phyloP scores from a whole-genome alignment of 768 basidiomycete genomes.

The Austroboletus festivus region DNA sequence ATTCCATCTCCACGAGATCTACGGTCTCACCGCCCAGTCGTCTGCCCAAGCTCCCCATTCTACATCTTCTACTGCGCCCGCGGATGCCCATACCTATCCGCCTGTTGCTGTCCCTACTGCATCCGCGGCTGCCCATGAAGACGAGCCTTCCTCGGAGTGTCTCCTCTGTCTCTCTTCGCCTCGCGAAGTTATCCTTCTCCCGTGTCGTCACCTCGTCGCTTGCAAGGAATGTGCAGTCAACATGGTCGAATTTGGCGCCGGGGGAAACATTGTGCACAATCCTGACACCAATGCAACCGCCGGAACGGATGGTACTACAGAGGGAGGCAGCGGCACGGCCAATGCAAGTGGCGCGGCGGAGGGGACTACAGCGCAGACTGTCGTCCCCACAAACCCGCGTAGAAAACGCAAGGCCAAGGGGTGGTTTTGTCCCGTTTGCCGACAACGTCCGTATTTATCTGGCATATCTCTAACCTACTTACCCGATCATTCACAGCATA shows the following conservation, averaged over 20 bases:
- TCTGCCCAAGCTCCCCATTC: conserved; percentile 35
- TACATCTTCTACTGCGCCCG: conserved; percentile 36
- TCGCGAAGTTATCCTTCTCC: conserved; percentile 88
- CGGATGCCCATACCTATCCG: conserved; percentile 46
- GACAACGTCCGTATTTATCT: conserved; percentile 71
- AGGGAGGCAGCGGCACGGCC: conserved; percentile 15
- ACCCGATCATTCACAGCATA: conserved; percentile 53
- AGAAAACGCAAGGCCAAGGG: conserved; percentile 93
- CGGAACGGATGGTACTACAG: conserved; percentile 21
- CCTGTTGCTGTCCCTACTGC: conserved; percentile 31
- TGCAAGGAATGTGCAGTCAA: conserved; percentile 94
- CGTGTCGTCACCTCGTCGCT: conserved; percentile 91
- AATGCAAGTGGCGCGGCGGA: conserved; percentile 23
- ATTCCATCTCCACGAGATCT: conserved; percentile 95
- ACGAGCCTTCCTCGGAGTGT: conserved; percentile 83
- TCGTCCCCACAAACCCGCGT: conserved; percentile 43
- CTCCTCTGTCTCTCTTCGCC: conserved; percentile 86
- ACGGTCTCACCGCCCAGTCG: conserved; percentile 71
- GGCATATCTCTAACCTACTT: background rate
- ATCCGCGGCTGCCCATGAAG: conserved; percentile 40
- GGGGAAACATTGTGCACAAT: conserved; percentile 73
- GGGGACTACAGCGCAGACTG: conserved; percentile 18
- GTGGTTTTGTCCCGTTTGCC: conserved; percentile 96
- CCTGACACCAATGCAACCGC: conserved; percentile 36
- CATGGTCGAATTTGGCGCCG: conserved; percentile 97